phyloP scores from a whole-genome alignment of 176 grass and related monocot genomes.

The Musa acuminata region DNA sequence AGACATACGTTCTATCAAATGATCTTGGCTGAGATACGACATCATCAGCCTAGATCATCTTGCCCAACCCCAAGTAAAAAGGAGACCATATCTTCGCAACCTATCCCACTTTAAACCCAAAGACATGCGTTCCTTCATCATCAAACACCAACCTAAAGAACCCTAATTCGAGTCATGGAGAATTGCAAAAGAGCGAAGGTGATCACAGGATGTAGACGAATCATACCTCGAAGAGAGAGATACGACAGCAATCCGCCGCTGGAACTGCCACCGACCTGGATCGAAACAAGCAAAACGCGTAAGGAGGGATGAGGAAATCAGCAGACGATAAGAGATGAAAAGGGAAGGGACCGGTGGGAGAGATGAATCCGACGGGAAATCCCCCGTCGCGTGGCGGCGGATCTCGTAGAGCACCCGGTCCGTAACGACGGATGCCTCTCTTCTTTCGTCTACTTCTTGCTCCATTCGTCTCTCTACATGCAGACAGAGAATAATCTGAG shows the following conservation, averaged over 20 bases:
- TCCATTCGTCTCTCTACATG: background rate
- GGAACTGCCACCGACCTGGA: slow-evolving; percentile 27
- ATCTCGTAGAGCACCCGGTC: slow-evolving; percentile 41
- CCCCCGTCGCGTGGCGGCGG: slow-evolving; percentile 31
- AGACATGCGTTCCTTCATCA: no score
- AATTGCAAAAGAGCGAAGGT: background rate
- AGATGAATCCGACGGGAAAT: slow-evolving; percentile 12
- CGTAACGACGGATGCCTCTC: background rate
- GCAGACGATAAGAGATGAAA: background rate
- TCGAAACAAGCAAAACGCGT: background rate
- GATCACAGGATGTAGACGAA: background rate
- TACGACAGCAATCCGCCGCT: slow-evolving; percentile 49
- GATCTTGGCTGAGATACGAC: background rate
- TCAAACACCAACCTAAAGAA: background rate
- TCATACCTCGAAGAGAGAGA: slow-evolving; percentile 60
- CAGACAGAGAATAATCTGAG: no score
- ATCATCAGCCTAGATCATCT: background rate
- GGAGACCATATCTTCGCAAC: background rate
- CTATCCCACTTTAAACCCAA: background rate
- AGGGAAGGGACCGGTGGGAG: slow-evolving; percentile 10
- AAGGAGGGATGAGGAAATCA: background rate
- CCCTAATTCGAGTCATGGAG: background rate
- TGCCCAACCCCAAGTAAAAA: background rate
- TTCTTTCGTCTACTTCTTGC: background rate
- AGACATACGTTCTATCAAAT: no score